Evolutionary conservation across 305 asterid species (phyloP), one percentile per base, ranked within the genome.

Genomic region (Solanum hybrid): DNA sequence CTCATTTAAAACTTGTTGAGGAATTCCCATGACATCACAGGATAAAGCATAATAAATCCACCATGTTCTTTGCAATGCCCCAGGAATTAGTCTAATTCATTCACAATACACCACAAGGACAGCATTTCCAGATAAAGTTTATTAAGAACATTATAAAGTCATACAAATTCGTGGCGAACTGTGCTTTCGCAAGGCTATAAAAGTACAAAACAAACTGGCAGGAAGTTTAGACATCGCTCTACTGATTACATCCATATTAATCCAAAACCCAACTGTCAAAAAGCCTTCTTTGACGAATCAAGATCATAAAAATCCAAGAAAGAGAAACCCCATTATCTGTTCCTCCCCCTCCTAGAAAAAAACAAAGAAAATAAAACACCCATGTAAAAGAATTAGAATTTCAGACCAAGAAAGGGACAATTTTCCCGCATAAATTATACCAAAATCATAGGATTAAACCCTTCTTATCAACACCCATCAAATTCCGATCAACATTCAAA

Each of bases 301-400:
- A 57, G 20, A 57, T 51, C 88, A 84, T 51, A 84, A 84, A 84
- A 84, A 84, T 57, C 75, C 88, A 84, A 31, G 75, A 84, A 84
- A 46, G 28, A 83, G 87, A 69, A 83, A 83, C 18, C 73, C 87
- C 73, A 28, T 0, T 85, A 29, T 22, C 36, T 12, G 26, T 2
- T 7, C 12, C 0, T 1, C n/a, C 64, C 64, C 61, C 51, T 1
- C 71, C 36, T 0, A 69, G 18, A 81, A 13, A 26, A 24, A 26
- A 9, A 5, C 11, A 64, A 61, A 64, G 73, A 64, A 64, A 64
- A 64, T 0, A 64, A 64, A 64, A 64, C 28, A 28, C 71, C 20
- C 87, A 5, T 82, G 37, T 28, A 42, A 28, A 78, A 42, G 87
- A 82, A 83, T 9, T 83, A 46, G 39, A 83, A 29, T 46, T 46